phyloP scores from a whole-genome alignment of 2,329 filamentous ascomycete genomes.

The Sporothrix variecibatus region DNA sequence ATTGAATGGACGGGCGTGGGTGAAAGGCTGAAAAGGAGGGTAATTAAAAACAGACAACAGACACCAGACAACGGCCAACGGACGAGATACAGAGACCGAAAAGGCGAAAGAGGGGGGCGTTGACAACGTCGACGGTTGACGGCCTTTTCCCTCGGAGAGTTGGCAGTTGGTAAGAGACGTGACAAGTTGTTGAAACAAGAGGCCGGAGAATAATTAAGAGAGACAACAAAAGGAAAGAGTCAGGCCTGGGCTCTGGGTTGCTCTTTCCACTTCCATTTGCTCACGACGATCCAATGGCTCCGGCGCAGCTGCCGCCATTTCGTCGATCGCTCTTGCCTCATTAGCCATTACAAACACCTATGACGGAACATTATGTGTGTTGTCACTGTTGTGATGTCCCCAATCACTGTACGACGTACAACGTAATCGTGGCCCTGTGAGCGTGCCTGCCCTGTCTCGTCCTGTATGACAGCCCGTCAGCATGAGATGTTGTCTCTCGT shows the following conservation, averaged over 20 bases:
- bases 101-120: constrained; percentile 3
- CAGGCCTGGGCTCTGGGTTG: background rate
- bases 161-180: background rate
- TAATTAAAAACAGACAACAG: constrained; percentile 13
- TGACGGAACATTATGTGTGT: background rate
- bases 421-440: no score
- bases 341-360: background rate
- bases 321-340: constrained; percentile 12
- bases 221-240: background rate
- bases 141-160: background rate
- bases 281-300: background rate
- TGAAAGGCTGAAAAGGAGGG: constrained; percentile 19
- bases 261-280: background rate
- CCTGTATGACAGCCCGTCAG: background rate
- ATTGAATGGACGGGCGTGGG: constrained; percentile 1
- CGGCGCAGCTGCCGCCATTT: background rate
- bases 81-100: background rate
- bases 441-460: no score
- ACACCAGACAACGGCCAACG: background rate
- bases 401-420: no score
- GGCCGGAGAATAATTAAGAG: background rate
- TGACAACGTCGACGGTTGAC: background rate
- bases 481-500: background rate
- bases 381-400: background rate
- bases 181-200: background rate